These are phyloP conservation scores for Cutaneotrichosporon cavernicola DNA, from an alignment of 1,284 basidiomycete genomes.

Conservation along the genomic window DNA sequence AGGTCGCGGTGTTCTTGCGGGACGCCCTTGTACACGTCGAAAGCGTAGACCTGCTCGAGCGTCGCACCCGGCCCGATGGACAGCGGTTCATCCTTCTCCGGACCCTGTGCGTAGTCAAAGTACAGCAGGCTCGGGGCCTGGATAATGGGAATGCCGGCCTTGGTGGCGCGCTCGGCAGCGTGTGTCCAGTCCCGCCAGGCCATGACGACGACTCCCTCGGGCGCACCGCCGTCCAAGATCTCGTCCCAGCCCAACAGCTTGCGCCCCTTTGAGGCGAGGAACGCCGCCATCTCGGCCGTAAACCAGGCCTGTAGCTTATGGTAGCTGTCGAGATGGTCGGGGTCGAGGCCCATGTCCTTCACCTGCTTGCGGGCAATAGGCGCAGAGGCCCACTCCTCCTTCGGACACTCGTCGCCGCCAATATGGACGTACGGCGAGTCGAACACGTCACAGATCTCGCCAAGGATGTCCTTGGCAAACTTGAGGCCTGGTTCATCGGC, in stretches of 20 bases:
- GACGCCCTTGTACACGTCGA: conserved; percentile 20
- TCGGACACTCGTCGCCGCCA: conserved; percentile 27
- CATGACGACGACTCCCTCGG: conserved; percentile 18
- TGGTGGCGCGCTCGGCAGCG: conserved; percentile 14
- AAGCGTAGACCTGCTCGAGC: conserved; percentile 21
- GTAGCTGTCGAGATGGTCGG: conserved; percentile 10
- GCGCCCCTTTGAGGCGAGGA: conserved; percentile 16
- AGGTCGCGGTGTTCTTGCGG: conserved; percentile 12
- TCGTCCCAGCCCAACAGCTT: conserved; percentile 29
- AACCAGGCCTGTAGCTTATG: conserved; percentile 25
- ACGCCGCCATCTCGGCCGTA: conserved; percentile 18
- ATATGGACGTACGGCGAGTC: conserved; percentile 24
- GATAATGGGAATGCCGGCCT: conserved; percentile 16
- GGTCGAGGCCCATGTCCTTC: conserved; percentile 12
- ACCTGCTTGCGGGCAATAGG: conserved; percentile 13
- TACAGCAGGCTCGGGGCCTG: conserved; percentile 22
- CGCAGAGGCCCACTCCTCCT: conserved; percentile 21
- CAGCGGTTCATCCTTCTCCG: conserved; percentile 15
- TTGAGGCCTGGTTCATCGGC: conserved; percentile 21
- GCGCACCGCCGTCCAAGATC: conserved; percentile 27
- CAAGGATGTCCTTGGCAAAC: conserved; percentile 25
- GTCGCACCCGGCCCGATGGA: conserved; percentile 19
- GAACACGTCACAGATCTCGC: conserved; percentile 24
- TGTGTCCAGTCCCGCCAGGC: conserved; percentile 23
- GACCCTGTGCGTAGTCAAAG: conserved; percentile 26